phyloP scores from a whole-genome alignment of 2,329 filamentous ascomycete species.

The Epichloe scottii region DNA sequence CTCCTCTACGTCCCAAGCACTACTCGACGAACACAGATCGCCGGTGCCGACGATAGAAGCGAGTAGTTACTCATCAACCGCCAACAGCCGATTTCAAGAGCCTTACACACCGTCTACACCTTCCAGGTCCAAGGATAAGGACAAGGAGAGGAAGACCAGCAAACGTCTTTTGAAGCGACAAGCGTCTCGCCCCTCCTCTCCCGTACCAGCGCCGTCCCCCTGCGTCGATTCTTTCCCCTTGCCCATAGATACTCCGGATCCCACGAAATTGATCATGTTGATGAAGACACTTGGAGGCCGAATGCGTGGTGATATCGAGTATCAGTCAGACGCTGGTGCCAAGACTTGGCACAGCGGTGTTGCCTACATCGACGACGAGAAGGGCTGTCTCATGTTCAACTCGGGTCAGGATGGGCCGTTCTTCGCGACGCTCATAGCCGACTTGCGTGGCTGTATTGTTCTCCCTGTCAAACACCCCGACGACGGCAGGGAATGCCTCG shows the following conservation, averaged over 20 bases:
- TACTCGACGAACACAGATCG: constrained; percentile 35
- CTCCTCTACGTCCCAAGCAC: constrained; percentile 43
- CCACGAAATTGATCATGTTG: constrained; percentile 57
- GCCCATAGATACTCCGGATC: constrained; percentile 52
- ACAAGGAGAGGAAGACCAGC: constrained; percentile 32
- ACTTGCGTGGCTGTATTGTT: constrained; percentile 63
- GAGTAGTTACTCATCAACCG: constrained; percentile 28
- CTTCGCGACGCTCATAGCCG: constrained; percentile 55
- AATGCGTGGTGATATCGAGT: constrained; percentile 70
- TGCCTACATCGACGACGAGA: constrained; percentile 66
- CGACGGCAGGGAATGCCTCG: constrained; percentile 35
- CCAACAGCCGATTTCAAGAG: constrained; percentile 23
- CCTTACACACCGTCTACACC: constrained; percentile 13
- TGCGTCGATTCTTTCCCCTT: constrained; percentile 47
- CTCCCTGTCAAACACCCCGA: constrained; percentile 38
- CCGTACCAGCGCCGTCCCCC: constrained; percentile 38
- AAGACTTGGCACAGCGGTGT: constrained; percentile 58
- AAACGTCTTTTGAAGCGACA: constrained; percentile 43
- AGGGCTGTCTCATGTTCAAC: constrained; percentile 63
- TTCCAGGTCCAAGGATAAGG: constrained; percentile 10
- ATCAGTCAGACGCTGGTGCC: constrained; percentile 43
- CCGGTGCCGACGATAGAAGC: constrained; percentile 30
- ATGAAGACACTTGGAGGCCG: constrained; percentile 69
- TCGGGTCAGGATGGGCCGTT: constrained; percentile 53
- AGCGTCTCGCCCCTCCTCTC: constrained; percentile 45